Conservation (phyloP, 306 rosid genomes). For the Quercus mongolica region DNA sequence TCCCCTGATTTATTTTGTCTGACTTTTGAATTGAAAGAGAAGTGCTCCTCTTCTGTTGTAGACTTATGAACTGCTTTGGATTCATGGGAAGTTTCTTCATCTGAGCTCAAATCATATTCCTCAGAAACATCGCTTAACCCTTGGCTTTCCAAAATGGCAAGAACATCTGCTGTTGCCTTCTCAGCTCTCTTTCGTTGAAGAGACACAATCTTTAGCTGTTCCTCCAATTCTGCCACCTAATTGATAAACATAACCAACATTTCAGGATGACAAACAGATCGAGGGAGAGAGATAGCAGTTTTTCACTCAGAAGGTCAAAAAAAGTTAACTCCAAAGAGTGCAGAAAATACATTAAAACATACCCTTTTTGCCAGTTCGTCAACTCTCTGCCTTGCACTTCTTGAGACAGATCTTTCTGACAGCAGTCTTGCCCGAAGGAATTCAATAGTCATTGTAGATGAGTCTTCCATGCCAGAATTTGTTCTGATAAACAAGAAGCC, state of each 20-base stretch:
- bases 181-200: slow-evolving; percentile 88
- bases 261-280: not conserved
- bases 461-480: slow-evolving; percentile 56
- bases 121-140: slow-evolving; percentile 74
- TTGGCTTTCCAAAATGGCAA: slow-evolving; percentile 77
- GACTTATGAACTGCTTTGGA: slow-evolving; percentile 42
- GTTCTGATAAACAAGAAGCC: slow-evolving; percentile 28
- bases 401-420: slow-evolving; percentile 85
- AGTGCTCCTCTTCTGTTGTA: slow-evolving; percentile 33
- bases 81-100: slow-evolving; percentile 58
- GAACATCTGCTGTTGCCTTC: slow-evolving; percentile 89
- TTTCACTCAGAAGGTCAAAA: slow-evolving; percentile 3
- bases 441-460: slow-evolving; percentile 72
- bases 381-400: slow-evolving; percentile 80
- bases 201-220: slow-evolving; percentile 65
- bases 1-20: slow-evolving; percentile 54
- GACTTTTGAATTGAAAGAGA: slow-evolving; percentile 29
- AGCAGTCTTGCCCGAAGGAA: slow-evolving; percentile 86
- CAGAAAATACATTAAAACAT: slow-evolving; percentile 21
- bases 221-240: slow-evolving; percentile 84
- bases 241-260: slow-evolving; percentile 1
- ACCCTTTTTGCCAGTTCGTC: slow-evolving; percentile 75
- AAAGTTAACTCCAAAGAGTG: slow-evolving; percentile 17
- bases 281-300: not conserved
- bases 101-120: slow-evolving; percentile 67